phyloP scores from a whole-genome alignment of 306 rosid species.

The Fragaria nilgerrensis region DNA sequence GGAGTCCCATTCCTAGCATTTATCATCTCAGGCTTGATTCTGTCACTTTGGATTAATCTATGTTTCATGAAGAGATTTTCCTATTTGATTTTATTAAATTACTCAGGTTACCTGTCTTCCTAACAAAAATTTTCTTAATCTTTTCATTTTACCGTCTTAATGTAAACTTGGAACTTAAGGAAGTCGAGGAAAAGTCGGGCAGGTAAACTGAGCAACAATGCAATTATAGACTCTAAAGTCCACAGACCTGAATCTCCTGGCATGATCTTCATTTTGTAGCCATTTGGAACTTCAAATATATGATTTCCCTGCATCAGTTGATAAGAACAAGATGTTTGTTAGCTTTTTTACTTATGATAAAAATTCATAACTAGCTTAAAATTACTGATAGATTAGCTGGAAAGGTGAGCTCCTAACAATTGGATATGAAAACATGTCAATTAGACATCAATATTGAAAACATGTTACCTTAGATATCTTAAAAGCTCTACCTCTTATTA shows the following conservation, averaged over 20 bases:
- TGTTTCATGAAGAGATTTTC: not conserved
- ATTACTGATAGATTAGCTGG: not conserved
- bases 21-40: not conserved
- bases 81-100: not conserved
- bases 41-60: not conserved
- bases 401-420: not conserved
- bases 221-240: constrained; percentile 7
- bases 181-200: not conserved
- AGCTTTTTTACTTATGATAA: constrained; percentile 8
- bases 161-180: not conserved
- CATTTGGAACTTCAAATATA: constrained; percentile 83
- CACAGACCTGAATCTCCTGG: constrained; percentile 60
- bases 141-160: not conserved
- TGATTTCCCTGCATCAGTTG: constrained; percentile 70
- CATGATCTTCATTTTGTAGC: constrained; percentile 62
- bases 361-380: constrained; percentile 4
- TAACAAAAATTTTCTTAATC: not conserved
- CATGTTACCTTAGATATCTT: not conserved
- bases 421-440: not conserved
- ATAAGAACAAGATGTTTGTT: constrained; percentile 22
- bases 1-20: constrained; percentile 1
- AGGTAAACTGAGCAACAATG: not conserved
- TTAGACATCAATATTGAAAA: not conserved
- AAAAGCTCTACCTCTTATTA: not conserved
- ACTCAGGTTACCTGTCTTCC: not conserved